These are phyloP conservation scores for Rhodofomes roseus DNA, from an alignment of 1,284 basidiomycete genomes.

Conservation along the genomic window DNA sequence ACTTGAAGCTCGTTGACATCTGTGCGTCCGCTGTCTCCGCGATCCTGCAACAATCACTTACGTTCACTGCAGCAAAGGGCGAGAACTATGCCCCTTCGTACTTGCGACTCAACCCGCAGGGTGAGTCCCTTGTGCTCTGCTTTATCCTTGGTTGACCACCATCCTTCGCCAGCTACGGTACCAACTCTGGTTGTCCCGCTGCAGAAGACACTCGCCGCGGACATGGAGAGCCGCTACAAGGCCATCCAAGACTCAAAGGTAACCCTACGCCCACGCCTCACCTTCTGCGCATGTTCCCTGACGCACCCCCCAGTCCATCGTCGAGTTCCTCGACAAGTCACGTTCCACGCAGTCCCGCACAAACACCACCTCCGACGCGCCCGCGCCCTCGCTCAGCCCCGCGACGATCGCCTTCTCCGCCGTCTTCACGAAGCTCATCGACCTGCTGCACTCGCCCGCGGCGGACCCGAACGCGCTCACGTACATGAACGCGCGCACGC, in stretches of 20 bases:
- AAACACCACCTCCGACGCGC: conserved; percentile 62
- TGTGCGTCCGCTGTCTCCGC: conserved; percentile 34
- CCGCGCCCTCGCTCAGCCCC: conserved; percentile 75
- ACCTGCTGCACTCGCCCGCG: conserved; percentile 55
- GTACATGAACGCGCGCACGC: conserved; percentile 50
- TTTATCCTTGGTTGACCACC: neutral
- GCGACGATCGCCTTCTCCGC: conserved; percentile 73
- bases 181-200: conserved; percentile 84
- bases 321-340: conserved; percentile 81
- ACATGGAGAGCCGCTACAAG: conserved; percentile 78
- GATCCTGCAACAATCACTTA: neutral
- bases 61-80: conserved; percentile 46
- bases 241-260: conserved; percentile 77
- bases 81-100: conserved; percentile 66
- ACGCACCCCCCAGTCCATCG: conserved; percentile 50
- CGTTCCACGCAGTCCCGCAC: conserved; percentile 64
- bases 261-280: conserved; percentile 6
- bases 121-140: conserved; percentile 28
- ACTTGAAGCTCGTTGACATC: conserved; percentile 58
- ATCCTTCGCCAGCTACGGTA: conserved; percentile 55
- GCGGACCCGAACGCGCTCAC: conserved; percentile 50
- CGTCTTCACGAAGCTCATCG: conserved; percentile 58
- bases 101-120: conserved; percentile 76
- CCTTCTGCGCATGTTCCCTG: neutral
- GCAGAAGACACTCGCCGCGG: conserved; percentile 64